phyloP scores from a whole-genome alignment of 495 filamentous ascomycete genomes.

The Letharia columbiana region DNA sequence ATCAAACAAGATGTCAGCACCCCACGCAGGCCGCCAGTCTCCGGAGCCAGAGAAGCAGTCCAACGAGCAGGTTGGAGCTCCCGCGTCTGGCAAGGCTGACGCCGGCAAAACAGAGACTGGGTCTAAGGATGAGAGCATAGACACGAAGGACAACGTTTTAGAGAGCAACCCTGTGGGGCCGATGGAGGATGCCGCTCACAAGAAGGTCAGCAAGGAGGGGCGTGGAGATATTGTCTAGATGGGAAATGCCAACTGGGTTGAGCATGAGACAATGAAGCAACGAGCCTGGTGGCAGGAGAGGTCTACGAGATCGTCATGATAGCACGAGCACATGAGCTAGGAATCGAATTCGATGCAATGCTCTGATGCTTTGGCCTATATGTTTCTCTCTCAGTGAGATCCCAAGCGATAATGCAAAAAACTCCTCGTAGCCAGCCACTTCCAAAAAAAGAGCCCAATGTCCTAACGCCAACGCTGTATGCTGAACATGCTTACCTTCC shows the following conservation, averaged over 20 bases:
- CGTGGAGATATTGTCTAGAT: constrained; percentile 19
- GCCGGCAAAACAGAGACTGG: constrained; percentile 29
- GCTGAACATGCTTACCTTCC: not conserved
- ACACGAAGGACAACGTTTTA: constrained; percentile 32
- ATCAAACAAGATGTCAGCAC: constrained; percentile 44
- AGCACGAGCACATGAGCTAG: constrained; percentile 6
- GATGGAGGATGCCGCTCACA: constrained; percentile 58
- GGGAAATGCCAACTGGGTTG: not conserved
- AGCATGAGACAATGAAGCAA: not conserved
- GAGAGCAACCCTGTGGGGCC: constrained; percentile 60
- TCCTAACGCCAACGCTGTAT: constrained; percentile 7
- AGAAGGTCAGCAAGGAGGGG: constrained; percentile 49
- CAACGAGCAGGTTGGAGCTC: constrained; percentile 53
- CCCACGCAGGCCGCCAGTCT: constrained; percentile 65
- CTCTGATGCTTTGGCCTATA: not conserved
- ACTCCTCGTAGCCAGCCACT: not conserved
- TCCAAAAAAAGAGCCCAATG: not conserved
- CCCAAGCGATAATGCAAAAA: not conserved
- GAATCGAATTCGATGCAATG: not conserved
- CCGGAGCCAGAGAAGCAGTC: constrained; percentile 63
- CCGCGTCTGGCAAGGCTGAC: constrained; percentile 46
- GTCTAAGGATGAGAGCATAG: constrained; percentile 34
- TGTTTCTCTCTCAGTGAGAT: not conserved
- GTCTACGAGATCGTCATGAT: not conserved
- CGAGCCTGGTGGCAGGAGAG: not conserved